Percentiles rank a stretch among this genome's conserved stretches.
Conservation (phyloP, 805 yeast genomes). For the Nakazawaea ishiwadae region DNA sequence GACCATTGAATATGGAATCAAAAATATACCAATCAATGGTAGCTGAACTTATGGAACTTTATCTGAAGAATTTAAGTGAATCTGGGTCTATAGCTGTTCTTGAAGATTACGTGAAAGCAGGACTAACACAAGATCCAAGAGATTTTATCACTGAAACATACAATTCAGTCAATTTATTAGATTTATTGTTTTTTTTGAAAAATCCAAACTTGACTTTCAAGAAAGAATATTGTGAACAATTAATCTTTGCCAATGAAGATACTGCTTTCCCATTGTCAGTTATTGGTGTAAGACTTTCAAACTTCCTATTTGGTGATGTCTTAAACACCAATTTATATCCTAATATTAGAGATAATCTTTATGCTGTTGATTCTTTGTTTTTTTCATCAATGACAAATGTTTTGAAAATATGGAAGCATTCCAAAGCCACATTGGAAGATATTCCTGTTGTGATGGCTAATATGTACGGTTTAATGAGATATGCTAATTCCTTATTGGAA, state of each 20-base stretch:
- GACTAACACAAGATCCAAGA: constrained; percentile 39
- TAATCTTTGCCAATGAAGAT: constrained; percentile 51
- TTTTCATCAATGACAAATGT: constrained; percentile 53
- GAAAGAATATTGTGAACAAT: constrained; percentile 58
- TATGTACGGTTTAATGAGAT: constrained; percentile 31
- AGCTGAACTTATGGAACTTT: constrained; percentile 31
- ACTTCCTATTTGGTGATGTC: constrained; percentile 16
- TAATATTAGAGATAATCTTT: constrained; percentile 33
- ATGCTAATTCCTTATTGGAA: constrained; percentile 19
- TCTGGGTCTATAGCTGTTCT: constrained; percentile 36
- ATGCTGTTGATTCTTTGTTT: constrained; percentile 50
- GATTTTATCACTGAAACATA: constrained; percentile 38
- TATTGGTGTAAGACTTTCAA: constrained; percentile 29
- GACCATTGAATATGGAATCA: constrained; percentile 33
- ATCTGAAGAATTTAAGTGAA: constrained; percentile 37
- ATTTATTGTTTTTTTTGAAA: constrained; percentile 48
- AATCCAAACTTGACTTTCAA: constrained; percentile 57
- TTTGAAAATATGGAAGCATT: constrained; percentile 60
- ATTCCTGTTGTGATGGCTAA: constrained; percentile 44
- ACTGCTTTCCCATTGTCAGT: constrained; percentile 46
- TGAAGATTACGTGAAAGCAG: constrained; percentile 42
- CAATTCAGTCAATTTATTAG: constrained; percentile 47
- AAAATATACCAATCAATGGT: constrained; percentile 36
- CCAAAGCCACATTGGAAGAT: constrained; percentile 51
- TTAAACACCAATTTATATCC: constrained; percentile 25